phyloP scores from a whole-genome alignment of 2,329 filamentous ascomycete genomes.

The Harringtonia lauricola region DNA sequence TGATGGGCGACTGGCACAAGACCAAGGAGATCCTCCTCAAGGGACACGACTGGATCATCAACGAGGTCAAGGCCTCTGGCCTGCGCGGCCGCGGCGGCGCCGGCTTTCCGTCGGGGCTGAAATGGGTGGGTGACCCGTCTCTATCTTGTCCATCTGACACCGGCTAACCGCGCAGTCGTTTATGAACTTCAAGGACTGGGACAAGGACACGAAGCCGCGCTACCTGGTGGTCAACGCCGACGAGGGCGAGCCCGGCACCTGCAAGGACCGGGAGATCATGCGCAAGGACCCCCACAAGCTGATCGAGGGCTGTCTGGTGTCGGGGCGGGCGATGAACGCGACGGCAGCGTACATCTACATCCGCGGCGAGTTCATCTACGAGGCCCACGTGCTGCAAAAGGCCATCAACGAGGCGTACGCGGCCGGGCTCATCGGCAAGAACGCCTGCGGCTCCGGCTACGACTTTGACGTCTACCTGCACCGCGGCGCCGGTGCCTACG shows the following conservation, averaged over 20 bases:
- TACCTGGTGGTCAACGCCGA: slow-evolving; percentile 98
- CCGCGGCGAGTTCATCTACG: slow-evolving; percentile 93
- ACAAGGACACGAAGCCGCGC: slow-evolving; percentile 90
- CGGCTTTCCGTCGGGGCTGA: slow-evolving; percentile 94
- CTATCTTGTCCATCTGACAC: background rate
- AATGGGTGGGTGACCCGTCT: slow-evolving; percentile 65
- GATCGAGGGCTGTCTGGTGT: slow-evolving; percentile 90
- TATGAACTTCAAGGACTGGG: slow-evolving; percentile 99
- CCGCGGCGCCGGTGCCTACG: slow-evolving; percentile 93
- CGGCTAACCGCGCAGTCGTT: slow-evolving; percentile 56
- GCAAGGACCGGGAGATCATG: slow-evolving; percentile 99
- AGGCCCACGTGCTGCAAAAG: slow-evolving; percentile 83
- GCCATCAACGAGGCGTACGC: slow-evolving; percentile 97
- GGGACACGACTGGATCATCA: slow-evolving; percentile 98
- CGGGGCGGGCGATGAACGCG: slow-evolving; percentile 97
- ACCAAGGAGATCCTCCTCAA: slow-evolving; percentile 97
- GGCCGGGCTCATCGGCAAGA: slow-evolving; percentile 92
- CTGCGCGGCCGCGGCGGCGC: slow-evolving; percentile 92
- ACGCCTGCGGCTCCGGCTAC: slow-evolving; percentile 92
- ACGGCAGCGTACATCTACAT: slow-evolving; percentile 99
- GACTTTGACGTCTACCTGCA: slow-evolving; percentile 97
- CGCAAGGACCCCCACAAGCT: slow-evolving; percentile 99
- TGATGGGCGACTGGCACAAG: slow-evolving; percentile 97
- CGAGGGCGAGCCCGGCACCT: slow-evolving; percentile 96
- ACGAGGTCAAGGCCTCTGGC: slow-evolving; percentile 92